These are phyloP conservation scores for Kodamaea suecica DNA, from an alignment of 1,139 yeast genomes.

Conservation along the genomic window DNA sequence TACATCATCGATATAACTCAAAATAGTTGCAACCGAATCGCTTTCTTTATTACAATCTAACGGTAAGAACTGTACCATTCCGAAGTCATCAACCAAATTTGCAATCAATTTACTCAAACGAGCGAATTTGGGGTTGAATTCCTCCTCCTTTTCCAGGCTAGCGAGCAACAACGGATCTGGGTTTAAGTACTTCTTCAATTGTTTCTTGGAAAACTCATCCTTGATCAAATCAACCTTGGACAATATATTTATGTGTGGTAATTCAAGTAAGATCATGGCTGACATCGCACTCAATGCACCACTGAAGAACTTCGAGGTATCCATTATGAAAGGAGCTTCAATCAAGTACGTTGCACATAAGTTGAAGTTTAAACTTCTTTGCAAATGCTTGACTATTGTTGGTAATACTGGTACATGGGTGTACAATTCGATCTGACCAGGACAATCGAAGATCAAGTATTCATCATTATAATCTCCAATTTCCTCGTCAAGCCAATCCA, in stretches of 20 bases:
- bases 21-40: constrained; percentile 74
- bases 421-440: constrained; percentile 95
- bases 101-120: constrained; percentile 80
- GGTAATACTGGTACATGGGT: constrained; percentile 95
- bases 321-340: constrained; percentile 93
- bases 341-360: constrained; percentile 88
- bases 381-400: constrained; percentile 77
- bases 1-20: constrained; percentile 91
- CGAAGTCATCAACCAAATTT: constrained; percentile 89
- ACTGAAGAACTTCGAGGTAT: constrained; percentile 85
- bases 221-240: constrained; percentile 84
- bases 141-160: constrained; percentile 25
- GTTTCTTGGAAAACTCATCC: constrained; percentile 68
- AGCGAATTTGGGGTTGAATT: constrained; percentile 70
- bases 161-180: constrained; percentile 81
- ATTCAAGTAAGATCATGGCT: constrained; percentile 90
- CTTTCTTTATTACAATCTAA: constrained; percentile 76
- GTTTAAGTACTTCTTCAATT: constrained; percentile 77
- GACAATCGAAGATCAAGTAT: constrained; percentile 92
- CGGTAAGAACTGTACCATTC: constrained; percentile 97
- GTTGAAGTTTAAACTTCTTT: constrained; percentile 73
- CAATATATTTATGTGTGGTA: constrained; percentile 89
- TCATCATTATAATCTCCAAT: constrained; percentile 93
- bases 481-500: constrained; percentile 96
- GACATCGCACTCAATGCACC: constrained; percentile 98